Conservation (phyloP, 257 asterid species). For the Solanum verrucosum region DNA sequence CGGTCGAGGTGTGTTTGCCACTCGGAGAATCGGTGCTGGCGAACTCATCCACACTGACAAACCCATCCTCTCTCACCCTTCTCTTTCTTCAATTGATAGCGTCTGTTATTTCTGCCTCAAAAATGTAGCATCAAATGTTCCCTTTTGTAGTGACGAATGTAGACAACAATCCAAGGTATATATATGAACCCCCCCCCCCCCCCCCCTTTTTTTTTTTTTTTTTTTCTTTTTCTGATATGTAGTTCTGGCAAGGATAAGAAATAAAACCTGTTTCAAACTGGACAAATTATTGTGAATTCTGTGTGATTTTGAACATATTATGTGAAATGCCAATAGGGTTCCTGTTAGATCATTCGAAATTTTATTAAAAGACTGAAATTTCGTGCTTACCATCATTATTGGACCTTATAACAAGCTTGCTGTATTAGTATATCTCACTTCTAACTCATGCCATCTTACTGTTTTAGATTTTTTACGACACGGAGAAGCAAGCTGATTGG, state of each 20-base stretch:
- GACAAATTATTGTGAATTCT: not conserved
- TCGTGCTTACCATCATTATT: not conserved
- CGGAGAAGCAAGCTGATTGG: conserved; percentile 82
- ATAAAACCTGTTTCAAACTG: too few species aligned
- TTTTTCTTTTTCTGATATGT: not conserved
- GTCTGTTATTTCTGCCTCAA: conserved; percentile 66
- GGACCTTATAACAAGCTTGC: not conserved
- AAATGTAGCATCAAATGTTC: conserved; percentile 18
- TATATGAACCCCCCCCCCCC: not conserved
- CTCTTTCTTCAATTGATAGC: conserved; percentile 29
- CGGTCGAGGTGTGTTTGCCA: conserved; percentile 74
- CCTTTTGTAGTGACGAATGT: conserved; percentile 57
- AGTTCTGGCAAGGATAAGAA: not conserved
- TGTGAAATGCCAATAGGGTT: not conserved
- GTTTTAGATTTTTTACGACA: conserved; percentile 35
- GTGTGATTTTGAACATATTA: not conserved
- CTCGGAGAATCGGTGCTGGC: conserved; percentile 48
- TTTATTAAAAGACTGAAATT: too few species aligned
- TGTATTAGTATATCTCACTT: not conserved
- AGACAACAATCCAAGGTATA: conserved; percentile 36
- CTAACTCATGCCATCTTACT: conserved; percentile 4
- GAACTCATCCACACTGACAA: conserved; percentile 69
- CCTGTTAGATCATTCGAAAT: not conserved
- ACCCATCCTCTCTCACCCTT: conserved; percentile 57
- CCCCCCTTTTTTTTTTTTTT: not conserved